Conservation (phyloP, 176 grass and related monocot genomes). For the Eleusine coracana region DNA sequence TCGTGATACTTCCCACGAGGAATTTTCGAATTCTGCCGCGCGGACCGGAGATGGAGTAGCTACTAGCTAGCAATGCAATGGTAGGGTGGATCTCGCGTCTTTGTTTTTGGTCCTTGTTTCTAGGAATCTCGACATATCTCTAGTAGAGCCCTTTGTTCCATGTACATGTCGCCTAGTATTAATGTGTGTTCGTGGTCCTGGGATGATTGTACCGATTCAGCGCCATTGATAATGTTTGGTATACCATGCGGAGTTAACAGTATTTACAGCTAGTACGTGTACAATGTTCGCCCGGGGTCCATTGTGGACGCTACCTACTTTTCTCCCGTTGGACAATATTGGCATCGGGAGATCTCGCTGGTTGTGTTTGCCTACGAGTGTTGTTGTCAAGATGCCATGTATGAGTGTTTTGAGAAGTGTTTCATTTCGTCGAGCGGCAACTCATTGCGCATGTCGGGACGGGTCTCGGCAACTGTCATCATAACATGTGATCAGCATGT, state of each 20-base stretch:
- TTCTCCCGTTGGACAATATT: too few species aligned
- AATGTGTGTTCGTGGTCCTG: conserved; percentile 20
- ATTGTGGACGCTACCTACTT: too few species aligned
- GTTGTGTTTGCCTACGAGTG: too few species aligned
- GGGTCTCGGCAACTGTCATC: background rate
- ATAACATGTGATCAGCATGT: too few species aligned
- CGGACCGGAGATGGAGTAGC: background rate
- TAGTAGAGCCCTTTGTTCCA: background rate
- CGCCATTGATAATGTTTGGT: background rate
- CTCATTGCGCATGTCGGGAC: background rate
- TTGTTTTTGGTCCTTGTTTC: background rate
- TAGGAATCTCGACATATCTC: background rate
- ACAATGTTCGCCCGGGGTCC: too few species aligned
- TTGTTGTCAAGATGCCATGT: too few species aligned
- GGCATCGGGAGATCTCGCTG: too few species aligned
- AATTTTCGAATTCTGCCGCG: background rate
- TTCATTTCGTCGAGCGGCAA: background rate
- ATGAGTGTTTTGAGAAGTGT: background rate
- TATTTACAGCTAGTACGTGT: background rate
- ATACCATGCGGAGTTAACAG: background rate
- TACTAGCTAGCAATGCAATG: background rate
- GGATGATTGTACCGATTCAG: background rate
- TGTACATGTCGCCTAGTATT: conserved; percentile 19
- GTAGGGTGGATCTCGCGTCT: background rate
- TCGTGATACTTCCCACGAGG: background rate